phyloP scores from a whole-genome alignment of 805 yeast genomes.

The Lipomyces orientalis region DNA sequence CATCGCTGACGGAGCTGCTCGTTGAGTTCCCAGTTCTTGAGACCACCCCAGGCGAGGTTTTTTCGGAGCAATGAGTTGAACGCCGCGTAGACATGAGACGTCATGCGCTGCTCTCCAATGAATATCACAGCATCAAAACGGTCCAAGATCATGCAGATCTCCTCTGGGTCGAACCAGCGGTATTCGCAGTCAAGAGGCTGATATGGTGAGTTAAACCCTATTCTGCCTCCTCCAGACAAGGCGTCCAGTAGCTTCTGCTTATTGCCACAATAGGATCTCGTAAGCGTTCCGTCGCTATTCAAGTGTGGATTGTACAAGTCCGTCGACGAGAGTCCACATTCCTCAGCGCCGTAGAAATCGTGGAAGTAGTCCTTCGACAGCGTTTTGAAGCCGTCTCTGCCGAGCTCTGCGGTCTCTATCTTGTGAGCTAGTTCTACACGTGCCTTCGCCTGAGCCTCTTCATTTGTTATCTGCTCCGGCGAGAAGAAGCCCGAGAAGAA shows the following conservation, averaged over 20 bases:
- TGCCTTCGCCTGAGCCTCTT: slow-evolving; percentile 31
- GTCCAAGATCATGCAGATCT: slow-evolving; percentile 37
- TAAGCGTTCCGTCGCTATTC: slow-evolving; percentile 27
- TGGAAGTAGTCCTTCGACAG: slow-evolving; percentile 22
- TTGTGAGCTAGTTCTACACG: slow-evolving; percentile 28
- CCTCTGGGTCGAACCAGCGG: slow-evolving; percentile 37
- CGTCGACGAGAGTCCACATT: slow-evolving; percentile 30
- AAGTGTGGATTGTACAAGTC: slow-evolving; percentile 34
- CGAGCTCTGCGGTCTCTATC: slow-evolving; percentile 28
- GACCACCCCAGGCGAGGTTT: slow-evolving; percentile 36
- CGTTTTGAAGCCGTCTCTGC: slow-evolving; percentile 32
- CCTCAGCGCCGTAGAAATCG: slow-evolving; percentile 37
- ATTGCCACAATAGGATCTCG: slow-evolving; percentile 30
- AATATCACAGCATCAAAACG: slow-evolving; percentile 36
- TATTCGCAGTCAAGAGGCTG: slow-evolving; percentile 34
- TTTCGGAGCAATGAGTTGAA: slow-evolving; percentile 36
- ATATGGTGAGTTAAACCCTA: slow-evolving; percentile 24
- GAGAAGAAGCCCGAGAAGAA: slow-evolving; percentile 17
- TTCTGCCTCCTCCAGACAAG: slow-evolving; percentile 27
- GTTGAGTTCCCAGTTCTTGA: slow-evolving; percentile 36
- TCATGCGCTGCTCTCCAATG: slow-evolving; percentile 35
- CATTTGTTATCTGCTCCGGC: slow-evolving; percentile 25
- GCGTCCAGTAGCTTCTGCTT: slow-evolving; percentile 27
- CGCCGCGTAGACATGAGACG: slow-evolving; percentile 34
- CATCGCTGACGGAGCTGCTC: slow-evolving; percentile 36